Conservation (phyloP, 2,329 filamentous ascomycete genomes). For the Sphaerulina musiva region DNA sequence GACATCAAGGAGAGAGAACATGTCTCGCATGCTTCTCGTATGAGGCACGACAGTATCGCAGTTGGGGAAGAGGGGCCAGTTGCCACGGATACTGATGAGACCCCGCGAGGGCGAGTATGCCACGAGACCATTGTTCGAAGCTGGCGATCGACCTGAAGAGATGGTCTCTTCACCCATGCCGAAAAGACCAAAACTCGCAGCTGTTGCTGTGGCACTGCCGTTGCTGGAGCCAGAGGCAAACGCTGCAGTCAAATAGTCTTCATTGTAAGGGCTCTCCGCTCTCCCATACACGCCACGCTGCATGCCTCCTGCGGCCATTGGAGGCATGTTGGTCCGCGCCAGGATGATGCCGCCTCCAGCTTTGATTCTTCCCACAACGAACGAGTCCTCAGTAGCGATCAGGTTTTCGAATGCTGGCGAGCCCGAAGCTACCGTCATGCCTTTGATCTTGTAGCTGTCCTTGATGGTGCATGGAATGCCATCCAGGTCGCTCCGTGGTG, state of each 20-base stretch:
- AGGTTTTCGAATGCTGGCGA: conserved; percentile 50
- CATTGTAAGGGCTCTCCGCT: conserved; percentile 53
- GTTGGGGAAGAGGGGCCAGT: conserved; percentile 51
- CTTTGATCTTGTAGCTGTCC: conserved; percentile 51
- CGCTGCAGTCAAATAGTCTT: conserved; percentile 48
- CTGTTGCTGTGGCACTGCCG: conserved; percentile 47
- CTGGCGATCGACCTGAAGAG: conserved; percentile 51
- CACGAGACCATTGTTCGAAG: conserved; percentile 51
- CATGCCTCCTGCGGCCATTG: conserved; percentile 55
- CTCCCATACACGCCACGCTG: conserved; percentile 52
- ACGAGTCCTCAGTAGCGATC: conserved; percentile 48
- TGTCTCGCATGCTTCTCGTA: conserved; percentile 46
- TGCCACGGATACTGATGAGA: conserved; percentile 46
- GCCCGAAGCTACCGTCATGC: conserved; percentile 49
- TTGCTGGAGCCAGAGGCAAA: conserved; percentile 55
- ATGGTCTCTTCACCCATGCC: conserved; percentile 52
- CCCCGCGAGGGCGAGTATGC: conserved; percentile 53
- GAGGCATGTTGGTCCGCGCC: conserved; percentile 55
- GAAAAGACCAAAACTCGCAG: conserved; percentile 48
- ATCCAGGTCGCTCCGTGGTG: conserved; percentile 40
- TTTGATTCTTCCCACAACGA: conserved; percentile 44
- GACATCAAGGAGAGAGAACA: conserved; percentile 47
- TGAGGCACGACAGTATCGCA: conserved; percentile 52
- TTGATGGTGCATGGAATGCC: conserved; percentile 55
- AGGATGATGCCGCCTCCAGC: conserved; percentile 48